Evolutionary conservation across 225 moss, liverwort and hornwort species (phyloP).

Genomic region (Ulota crispa): DNA sequence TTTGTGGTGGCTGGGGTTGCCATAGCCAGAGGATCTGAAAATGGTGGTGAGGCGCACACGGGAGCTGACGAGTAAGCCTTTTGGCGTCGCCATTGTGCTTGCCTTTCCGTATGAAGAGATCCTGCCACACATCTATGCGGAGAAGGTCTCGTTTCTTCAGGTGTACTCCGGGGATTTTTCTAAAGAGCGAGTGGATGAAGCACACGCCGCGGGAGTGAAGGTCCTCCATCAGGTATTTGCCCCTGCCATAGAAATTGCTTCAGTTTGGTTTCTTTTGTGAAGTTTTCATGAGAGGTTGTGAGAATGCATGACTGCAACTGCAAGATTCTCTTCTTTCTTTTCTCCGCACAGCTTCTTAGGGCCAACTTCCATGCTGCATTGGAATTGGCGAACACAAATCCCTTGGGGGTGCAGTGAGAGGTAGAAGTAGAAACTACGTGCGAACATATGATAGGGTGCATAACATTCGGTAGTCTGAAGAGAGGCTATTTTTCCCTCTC

Average conservation of each 20-base stretch:
- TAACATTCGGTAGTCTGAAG: too few species aligned
- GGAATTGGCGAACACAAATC: too few species aligned
- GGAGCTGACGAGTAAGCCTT: constrained; percentile 66
- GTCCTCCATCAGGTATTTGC: constrained; percentile 66
- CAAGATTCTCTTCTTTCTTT: not conserved
- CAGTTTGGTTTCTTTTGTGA: not conserved
- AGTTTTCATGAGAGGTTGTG: not conserved
- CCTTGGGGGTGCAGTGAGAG: too few species aligned
- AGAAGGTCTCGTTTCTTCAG: constrained; percentile 67
- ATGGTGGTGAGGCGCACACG: constrained; percentile 52
- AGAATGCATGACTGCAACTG: not conserved
- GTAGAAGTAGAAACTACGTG: too few species aligned
- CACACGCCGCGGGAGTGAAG: constrained; percentile 66
- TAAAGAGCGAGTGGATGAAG: constrained; percentile 54
- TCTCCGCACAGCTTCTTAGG: not conserved
- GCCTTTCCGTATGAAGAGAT: constrained; percentile 58
- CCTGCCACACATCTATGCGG: constrained; percentile 50
- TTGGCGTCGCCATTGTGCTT: constrained; percentile 66
- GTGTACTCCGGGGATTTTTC: constrained; percentile 78
- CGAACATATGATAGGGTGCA: too few species aligned
- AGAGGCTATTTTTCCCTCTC: too few species aligned
- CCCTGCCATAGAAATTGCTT: not conserved
- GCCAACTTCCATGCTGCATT: too few species aligned
- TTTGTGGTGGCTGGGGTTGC: constrained; percentile 6
- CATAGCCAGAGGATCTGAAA: constrained; percentile 49